Evolutionary conservation across 2,329 filamentous ascomycete genomes (phyloP).

Genomic region (Alternaria incomplexa): DNA sequence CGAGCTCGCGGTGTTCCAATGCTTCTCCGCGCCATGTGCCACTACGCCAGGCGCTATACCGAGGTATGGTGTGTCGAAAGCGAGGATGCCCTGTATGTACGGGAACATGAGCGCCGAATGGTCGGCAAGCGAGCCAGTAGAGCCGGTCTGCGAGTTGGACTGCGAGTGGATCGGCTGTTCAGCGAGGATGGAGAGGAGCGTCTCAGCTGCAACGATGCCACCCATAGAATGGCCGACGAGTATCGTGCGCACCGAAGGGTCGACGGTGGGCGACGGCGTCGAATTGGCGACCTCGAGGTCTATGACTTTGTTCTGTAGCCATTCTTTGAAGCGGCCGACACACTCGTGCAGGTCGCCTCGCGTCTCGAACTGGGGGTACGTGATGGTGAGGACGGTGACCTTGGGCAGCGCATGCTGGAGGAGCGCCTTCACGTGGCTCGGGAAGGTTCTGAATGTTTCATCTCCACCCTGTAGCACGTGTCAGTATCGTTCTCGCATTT

Average conservation of each 20-base stretch:
- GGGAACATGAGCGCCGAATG: conserved; percentile 84
- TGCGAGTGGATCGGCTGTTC: conserved; percentile 51
- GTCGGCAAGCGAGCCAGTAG: conserved; percentile 40
- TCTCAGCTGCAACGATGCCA: conserved; percentile 94
- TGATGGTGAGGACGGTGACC: conserved; percentile 68
- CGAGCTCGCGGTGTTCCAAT: conserved; percentile 76
- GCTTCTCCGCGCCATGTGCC: conserved; percentile 84
- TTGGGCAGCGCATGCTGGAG: conserved; percentile 71
- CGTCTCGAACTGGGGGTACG: conserved; percentile 87
- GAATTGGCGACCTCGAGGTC: conserved; percentile 86
- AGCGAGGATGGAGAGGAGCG: conserved; percentile 75
- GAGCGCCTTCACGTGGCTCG: conserved; percentile 71
- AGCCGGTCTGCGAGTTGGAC: conserved; percentile 42
- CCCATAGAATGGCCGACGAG: conserved; percentile 84
- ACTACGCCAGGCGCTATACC: conserved; percentile 82
- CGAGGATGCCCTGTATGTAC: conserved; percentile 85
- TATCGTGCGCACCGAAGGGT: conserved; percentile 81
- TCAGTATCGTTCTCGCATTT: conserved; percentile 15
- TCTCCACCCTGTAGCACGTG: conserved; percentile 67
- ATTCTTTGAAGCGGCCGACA: conserved; percentile 76
- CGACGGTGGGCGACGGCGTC: conserved; percentile 82
- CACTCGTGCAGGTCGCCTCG: conserved; percentile 74
- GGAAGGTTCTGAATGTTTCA: conserved; percentile 77
- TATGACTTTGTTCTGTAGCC: conserved; percentile 90
- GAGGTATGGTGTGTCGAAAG: conserved; percentile 93